These are phyloP conservation scores for Hyaloscypha hepaticicola DNA, from an alignment of 495 filamentous ascomycete genomes.

Conservation along the genomic window DNA sequence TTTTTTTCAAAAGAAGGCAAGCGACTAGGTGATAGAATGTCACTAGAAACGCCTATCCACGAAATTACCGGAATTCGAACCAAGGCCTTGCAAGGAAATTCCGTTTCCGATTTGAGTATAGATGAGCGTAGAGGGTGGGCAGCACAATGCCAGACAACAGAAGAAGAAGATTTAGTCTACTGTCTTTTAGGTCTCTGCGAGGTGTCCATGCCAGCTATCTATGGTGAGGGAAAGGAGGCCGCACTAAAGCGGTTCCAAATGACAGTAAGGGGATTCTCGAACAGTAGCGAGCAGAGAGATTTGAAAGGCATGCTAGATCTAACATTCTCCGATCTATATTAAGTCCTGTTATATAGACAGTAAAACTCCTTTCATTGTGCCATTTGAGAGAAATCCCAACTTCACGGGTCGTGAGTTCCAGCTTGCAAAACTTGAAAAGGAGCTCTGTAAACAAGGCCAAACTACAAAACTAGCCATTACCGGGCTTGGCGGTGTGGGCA, in stretches of 20 bases:
- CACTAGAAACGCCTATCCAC: neutral
- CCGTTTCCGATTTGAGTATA: conserved; percentile 5
- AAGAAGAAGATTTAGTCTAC: conserved; percentile 12
- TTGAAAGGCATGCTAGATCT: neutral
- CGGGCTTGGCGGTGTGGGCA: conserved; percentile 26
- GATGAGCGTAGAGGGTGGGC: conserved; percentile 9
- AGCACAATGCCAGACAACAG: neutral
- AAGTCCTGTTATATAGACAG: neutral
- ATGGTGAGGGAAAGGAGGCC: conserved; percentile 13
- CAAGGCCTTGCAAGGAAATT: conserved; percentile 2
- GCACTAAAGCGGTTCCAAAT: neutral
- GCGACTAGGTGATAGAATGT: too few relatives aligned
- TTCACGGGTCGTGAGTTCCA: conserved; percentile 20
- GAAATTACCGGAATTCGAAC: conserved; percentile 2
- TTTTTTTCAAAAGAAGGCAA: conserved; percentile 7
- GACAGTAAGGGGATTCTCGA: neutral
- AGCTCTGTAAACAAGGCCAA: conserved; percentile 1
- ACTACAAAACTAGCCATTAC: conserved; percentile 12
- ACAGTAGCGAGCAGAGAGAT: neutral
- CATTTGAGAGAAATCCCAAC: conserved; percentile 14
- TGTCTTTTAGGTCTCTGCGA: conserved; percentile 6
- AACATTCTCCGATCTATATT: neutral
- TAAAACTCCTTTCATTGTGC: conserved; percentile 11
- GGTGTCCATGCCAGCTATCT: too few relatives aligned
- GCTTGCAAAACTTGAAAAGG: conserved; percentile 6